Evolutionary conservation across 2,329 filamentous ascomycete genomes (phyloP).

Genomic region (Parasarocladium wereldwijsianum): DNA sequence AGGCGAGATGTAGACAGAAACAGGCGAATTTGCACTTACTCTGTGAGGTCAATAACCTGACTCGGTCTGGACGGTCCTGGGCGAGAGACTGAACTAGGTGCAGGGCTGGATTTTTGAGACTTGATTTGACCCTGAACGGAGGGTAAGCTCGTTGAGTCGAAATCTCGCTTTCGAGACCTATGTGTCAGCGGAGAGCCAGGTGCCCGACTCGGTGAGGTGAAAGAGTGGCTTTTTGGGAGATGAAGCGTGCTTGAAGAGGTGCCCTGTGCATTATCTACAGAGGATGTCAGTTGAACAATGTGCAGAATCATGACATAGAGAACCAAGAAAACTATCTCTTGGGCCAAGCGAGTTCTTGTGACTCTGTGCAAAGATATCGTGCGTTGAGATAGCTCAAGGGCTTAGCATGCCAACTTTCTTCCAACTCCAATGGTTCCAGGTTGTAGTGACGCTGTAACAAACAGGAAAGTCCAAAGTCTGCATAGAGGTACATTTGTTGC

Average conservation of each 20-base stretch:
- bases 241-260: background rate
- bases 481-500: too few relatives aligned
- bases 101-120: slow-evolving; percentile 17
- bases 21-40: slow-evolving; percentile 17
- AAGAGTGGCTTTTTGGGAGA: too few relatives aligned
- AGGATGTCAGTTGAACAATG: too few relatives aligned
- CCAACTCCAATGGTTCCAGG: too few relatives aligned
- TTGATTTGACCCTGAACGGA: slow-evolving; percentile 12
- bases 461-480: too few relatives aligned
- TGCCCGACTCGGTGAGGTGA: background rate
- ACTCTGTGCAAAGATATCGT: too few relatives aligned
- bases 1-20: background rate
- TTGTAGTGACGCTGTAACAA: too few relatives aligned
- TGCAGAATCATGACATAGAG: too few relatives aligned
- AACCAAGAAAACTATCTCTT: background rate
- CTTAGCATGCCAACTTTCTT: too few relatives aligned
- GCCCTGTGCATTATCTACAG: background rate
- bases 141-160: slow-evolving; percentile 9
- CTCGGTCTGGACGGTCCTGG: slow-evolving; percentile 5
- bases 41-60: slow-evolving; percentile 27
- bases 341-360: background rate
- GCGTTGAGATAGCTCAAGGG: too few relatives aligned
- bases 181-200: background rate
- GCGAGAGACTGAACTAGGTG: slow-evolving; percentile 1
- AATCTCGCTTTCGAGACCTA: slow-evolving; percentile 15